phyloP scores from a whole-genome alignment of 305 asterid species.

The Rubia balearica region DNA sequence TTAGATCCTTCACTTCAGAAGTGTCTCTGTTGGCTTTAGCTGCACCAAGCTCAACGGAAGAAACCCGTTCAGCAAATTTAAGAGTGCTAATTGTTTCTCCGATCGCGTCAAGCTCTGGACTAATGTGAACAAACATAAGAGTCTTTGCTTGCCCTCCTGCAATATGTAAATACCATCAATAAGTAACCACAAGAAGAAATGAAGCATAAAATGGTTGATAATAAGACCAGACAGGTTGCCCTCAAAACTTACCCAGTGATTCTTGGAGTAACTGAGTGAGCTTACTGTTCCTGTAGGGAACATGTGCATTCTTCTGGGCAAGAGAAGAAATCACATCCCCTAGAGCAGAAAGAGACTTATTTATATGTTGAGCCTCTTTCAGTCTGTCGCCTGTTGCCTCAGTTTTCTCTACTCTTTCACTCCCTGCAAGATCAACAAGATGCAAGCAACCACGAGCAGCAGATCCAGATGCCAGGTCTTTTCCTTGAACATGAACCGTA shows the following conservation, averaged over 20 bases:
- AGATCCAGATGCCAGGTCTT: constrained; percentile 65
- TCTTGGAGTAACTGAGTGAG: constrained; percentile 95
- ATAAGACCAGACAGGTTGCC: not conserved
- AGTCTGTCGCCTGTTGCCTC: constrained; percentile 74
- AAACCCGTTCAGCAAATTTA: constrained; percentile 90
- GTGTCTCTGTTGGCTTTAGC: constrained; percentile 68
- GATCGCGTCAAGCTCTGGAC: constrained; percentile 68
- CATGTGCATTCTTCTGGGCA: constrained; percentile 68
- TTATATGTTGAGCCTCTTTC: constrained; percentile 82
- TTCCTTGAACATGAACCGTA: constrained; percentile 92
- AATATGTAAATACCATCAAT: constrained; percentile 5
- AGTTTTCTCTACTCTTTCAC: constrained; percentile 76
- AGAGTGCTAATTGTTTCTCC: constrained; percentile 91
- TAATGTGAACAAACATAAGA: constrained; percentile 85
- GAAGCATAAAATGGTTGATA: not conserved
- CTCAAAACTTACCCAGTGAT: constrained; percentile 67
- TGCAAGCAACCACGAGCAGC: constrained; percentile 82
- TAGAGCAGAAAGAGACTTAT: constrained; percentile 79
- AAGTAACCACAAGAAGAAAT: not conserved
- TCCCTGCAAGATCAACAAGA: constrained; percentile 95
- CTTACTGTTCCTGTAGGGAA: constrained; percentile 92
- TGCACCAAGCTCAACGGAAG: constrained; percentile 82
- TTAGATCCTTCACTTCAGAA: constrained; percentile 64
- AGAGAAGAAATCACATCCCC: constrained; percentile 92
- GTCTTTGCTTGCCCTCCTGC: constrained; percentile 93